Evolutionary conservation across 139 green algal species (phyloP), one percentile per base, ranked within the genome.

Genomic region (Micractinium sp.): DNA sequence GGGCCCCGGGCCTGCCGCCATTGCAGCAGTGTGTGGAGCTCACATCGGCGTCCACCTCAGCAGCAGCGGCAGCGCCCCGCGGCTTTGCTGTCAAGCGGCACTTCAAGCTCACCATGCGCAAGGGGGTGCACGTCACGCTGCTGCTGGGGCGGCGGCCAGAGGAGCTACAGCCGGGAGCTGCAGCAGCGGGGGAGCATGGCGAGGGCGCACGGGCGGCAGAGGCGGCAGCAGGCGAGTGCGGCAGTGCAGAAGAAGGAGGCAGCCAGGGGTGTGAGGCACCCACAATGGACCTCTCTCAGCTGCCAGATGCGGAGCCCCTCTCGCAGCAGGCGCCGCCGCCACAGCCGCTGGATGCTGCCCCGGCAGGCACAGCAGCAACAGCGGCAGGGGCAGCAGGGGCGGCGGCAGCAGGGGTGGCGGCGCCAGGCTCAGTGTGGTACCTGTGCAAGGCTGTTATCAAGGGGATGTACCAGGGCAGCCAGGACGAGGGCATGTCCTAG

Each of bases 21-120:
- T 4, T 23, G 74, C 78, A 84, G 78, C 41, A 84, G 41, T 16
- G 3, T 16, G 27, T 23, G 39, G 38, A n/a, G 25, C 39, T 18
- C 9, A 13, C 47, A 56, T 5, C 47, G 9, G 47, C 47, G 9
- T 56, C 47, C 47, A 56, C 47, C 9, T 2, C 39, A 60, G 77
- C 39, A 63, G 78, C 78, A 84, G 29, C 47, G 20, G 75, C 36
- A 29, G 83, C 41, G 66, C 83, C 83, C 12, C 18, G 63, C 18
- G 83, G 83, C 27, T 87, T 81, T 67, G 31, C 67, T n/a, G 36
- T 79, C 83, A 87, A 87, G 39, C 83, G 83, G 27, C 25, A 38
- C 29, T 87, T 81, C 83, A 66, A 31, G 38, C 67, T 87, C 27
- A 81, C 27, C 83, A 87, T 87, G 83, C 83, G 63, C 38, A 63